phyloP scores from a whole-genome alignment of 306 rosid species.

The Astragalus membranaceus region DNA sequence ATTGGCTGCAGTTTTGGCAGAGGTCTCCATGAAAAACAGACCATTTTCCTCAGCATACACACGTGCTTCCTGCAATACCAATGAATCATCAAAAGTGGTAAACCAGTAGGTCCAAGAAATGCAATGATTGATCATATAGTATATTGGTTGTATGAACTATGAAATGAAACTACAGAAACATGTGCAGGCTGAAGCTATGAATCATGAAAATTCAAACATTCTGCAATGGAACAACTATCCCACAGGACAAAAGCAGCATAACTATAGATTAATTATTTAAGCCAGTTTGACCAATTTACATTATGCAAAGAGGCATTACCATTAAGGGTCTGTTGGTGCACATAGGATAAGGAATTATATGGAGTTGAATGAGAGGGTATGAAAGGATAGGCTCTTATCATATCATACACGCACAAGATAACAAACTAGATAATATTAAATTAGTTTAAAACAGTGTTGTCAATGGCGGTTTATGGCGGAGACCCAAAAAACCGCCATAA shows the following conservation, averaged over 20 bases:
- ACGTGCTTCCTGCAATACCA: slow-evolving; percentile 45
- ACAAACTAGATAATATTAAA: too few relatives aligned
- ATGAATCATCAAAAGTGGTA: slow-evolving; percentile 6
- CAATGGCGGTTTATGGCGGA: too few relatives aligned
- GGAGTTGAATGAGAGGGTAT: too few relatives aligned
- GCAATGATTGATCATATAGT: background rate
- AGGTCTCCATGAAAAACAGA: slow-evolving; percentile 58
- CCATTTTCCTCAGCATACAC: slow-evolving; percentile 56
- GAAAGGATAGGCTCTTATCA: too few relatives aligned
- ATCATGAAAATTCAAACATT: slow-evolving; percentile 2
- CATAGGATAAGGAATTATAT: too few relatives aligned
- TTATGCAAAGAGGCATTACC: background rate
- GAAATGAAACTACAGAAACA: background rate
- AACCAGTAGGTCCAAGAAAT: background rate
- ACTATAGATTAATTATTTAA: background rate
- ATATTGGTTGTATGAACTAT: background rate
- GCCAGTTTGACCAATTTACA: background rate
- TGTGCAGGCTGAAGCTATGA: background rate
- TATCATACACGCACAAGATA: too few relatives aligned
- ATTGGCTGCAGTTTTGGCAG: slow-evolving; percentile 55
- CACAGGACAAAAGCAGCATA: background rate
- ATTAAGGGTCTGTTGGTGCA: background rate
- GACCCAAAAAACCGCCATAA: too few relatives aligned
- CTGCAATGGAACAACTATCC: background rate
- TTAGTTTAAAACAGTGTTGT: too few relatives aligned